Evolutionary conservation across 495 filamentous ascomycete species (phyloP), one percentile per base, ranked within the genome.

Genomic region (Aspergillus ostianus): DNA sequence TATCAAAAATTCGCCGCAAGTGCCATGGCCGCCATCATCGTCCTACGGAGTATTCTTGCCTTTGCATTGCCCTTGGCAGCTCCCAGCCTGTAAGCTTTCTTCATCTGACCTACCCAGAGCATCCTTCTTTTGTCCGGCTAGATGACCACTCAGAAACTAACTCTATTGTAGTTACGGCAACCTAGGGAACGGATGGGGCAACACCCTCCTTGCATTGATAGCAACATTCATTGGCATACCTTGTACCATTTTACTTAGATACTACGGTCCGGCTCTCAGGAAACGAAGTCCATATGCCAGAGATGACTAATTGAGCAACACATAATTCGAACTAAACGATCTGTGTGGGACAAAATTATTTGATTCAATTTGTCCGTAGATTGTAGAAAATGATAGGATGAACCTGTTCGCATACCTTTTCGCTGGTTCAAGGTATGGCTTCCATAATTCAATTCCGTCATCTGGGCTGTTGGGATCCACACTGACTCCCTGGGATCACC

Each of bases 1-100:
- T 55, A 54, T 12, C 51, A 29, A 26, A 48, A 13, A 9, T 55
- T 51, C 18, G 58, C 52, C 2, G 58, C 58, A 2, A 47, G 36
- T 17, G 58, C 58, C 4, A 55, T 36, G 21, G 51, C 58, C 8
- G 51, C 23, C 7, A 17, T 27, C 20, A 21, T 30, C 8, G 41
- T 26, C 15, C 32, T 54, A 8, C 50, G 57, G 17, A 53, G 26
- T 30, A 4, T 60, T 15, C 15, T 47, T 10, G 23, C 20, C 1
- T 55, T 55, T 19, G 23, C 18, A 0, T 29, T 55, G 3, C 57
- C 57, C 10, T 26, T 60, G 26, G 36, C 30, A 47, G 50, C 57
- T 3, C 50, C 57, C 2, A 46, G 21, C 36, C 15, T 57, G 53
- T 56, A 41, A 56, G n/a, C n/a, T n/a, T n/a, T n/a, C n/a, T n/a